These are phyloP conservation scores for Apiotrichum montevideense DNA, from an alignment of 1,284 basidiomycete genomes.

Conservation along the genomic window DNA sequence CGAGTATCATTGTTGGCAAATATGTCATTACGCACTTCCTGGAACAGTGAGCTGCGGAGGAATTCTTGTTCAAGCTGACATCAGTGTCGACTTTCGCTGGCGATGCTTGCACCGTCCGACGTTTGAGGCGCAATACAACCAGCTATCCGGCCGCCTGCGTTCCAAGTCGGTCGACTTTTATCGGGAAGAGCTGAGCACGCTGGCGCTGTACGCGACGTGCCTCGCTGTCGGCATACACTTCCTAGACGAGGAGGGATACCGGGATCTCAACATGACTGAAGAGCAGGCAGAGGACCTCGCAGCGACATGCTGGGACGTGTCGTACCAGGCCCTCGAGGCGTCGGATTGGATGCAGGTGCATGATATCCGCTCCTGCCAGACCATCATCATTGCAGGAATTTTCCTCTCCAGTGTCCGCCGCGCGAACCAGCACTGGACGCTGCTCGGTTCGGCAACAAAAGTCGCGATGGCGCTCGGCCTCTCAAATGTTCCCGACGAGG, in stretches of 20 bases:
- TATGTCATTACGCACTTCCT: conserved; percentile 17
- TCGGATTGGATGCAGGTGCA: conserved; percentile 29
- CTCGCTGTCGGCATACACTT: conserved; percentile 23
- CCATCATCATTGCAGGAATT: conserved; percentile 22
- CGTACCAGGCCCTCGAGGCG: conserved; percentile 21
- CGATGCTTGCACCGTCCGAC: conserved; percentile 23
- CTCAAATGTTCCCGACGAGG: conserved; percentile 14
- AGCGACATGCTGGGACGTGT: conserved; percentile 23
- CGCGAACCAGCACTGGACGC: conserved; percentile 24
- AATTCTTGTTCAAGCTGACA: background rate
- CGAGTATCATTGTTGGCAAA: conserved; percentile 16
- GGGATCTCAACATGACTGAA: conserved; percentile 26
- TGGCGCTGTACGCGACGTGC: conserved; percentile 22
- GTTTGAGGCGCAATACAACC: conserved; percentile 17
- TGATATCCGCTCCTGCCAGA: conserved; percentile 20
- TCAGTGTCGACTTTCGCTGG: conserved; percentile 17
- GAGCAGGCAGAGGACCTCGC: conserved; percentile 29
- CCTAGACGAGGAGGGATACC: conserved; percentile 21
- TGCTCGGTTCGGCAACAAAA: conserved; percentile 23
- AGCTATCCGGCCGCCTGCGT: conserved; percentile 14
- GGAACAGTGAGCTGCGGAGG: conserved; percentile 3
- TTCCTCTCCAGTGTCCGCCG: conserved; percentile 20
- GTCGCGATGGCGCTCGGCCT: conserved; percentile 20
- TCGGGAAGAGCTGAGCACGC: conserved; percentile 17
- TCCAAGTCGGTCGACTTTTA: conserved; percentile 11